phyloP scores from a whole-genome alignment of 106 monocot genomes.

The Agapanthus africanus region DNA sequence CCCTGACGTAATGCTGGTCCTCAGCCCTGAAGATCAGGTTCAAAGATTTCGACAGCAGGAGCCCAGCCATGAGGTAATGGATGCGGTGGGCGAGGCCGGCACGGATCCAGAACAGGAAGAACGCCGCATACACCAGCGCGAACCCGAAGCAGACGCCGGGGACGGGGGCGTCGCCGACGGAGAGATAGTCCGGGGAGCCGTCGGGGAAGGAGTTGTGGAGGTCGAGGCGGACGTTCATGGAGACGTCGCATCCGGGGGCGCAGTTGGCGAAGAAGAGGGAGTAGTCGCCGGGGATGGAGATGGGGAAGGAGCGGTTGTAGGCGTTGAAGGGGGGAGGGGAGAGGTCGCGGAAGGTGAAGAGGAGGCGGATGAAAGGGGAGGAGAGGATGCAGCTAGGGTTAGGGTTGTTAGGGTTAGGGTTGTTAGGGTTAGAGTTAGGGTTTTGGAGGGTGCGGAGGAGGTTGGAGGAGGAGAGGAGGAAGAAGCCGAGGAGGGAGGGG shows the following conservation, averaged over 20 bases:
- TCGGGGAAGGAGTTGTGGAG: slow-evolving; percentile 30
- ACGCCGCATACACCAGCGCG: slow-evolving; percentile 21
- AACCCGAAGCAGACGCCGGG: slow-evolving; percentile 34
- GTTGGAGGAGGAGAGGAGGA: slow-evolving; percentile 31
- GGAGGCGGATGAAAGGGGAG: slow-evolving; percentile 16
- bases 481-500: slow-evolving; percentile 33
- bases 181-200: slow-evolving; percentile 31
- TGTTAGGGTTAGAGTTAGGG: background rate
- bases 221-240: slow-evolving; percentile 29
- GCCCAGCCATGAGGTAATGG: slow-evolving; percentile 48
- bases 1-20: slow-evolving; percentile 51
- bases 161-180: slow-evolving; percentile 40
- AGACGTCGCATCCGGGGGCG: slow-evolving; percentile 13
- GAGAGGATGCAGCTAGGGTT: slow-evolving; percentile 15
- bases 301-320: slow-evolving; percentile 13
- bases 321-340: slow-evolving; percentile 12
- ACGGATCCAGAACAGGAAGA: slow-evolving; percentile 33
- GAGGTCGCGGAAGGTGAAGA: slow-evolving; percentile 22
- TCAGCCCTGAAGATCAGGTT: slow-evolving; percentile 48
- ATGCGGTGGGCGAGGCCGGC: slow-evolving; percentile 32
- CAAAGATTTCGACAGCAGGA: slow-evolving; percentile 38
- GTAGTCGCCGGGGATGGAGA: slow-evolving; percentile 14
- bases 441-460: slow-evolving; percentile 27
- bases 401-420: slow-evolving; percentile 3
- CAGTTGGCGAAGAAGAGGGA: slow-evolving; percentile 29